A percentile compares a stretch with the other conserved stretches of the same genome.
These are phyloP conservation scores for Penicillium antarcticum DNA, from an alignment of 495 filamentous ascomycete genomes.

Conservation along the genomic window DNA sequence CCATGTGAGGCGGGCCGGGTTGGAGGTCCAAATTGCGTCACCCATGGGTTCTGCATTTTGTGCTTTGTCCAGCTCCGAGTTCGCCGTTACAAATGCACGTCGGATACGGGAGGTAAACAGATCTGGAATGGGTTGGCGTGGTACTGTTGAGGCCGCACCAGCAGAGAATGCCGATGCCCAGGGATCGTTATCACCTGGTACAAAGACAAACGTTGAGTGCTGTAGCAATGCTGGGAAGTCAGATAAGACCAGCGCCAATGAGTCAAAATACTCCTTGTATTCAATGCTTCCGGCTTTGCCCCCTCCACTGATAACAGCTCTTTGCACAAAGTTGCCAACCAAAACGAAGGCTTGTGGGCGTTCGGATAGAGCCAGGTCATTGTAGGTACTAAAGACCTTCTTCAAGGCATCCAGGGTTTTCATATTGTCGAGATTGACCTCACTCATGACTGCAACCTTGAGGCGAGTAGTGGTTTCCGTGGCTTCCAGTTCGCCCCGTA, in stretches of 20 bases:
- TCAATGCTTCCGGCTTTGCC: conserved; percentile 73
- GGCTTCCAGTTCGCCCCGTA: conserved; percentile 21
- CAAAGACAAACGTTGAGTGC: conserved; percentile 79
- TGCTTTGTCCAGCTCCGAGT: conserved; percentile 54
- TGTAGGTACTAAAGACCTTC: conserved; percentile 71
- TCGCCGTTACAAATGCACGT: conserved; percentile 73
- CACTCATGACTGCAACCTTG: conserved; percentile 71
- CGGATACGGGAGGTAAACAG: conserved; percentile 82
- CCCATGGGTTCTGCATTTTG: conserved; percentile 48
- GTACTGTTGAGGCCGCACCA: conserved; percentile 74
- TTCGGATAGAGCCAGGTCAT: conserved; percentile 33
- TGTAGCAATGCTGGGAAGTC: conserved; percentile 84
- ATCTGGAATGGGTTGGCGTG: conserved; percentile 72
- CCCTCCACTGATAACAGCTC: conserved; percentile 64
- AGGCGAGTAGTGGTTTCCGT: conserved; percentile 31
- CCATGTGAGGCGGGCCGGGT: conserved; percentile 73
- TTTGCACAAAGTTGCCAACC: conserved; percentile 77
- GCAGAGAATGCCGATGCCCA: conserved; percentile 85
- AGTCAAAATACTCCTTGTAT: conserved; percentile 93
- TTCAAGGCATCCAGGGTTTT: conserved; percentile 70
- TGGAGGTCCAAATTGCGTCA: conserved; percentile 82
- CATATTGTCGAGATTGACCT: conserved; percentile 82
- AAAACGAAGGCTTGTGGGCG: conserved; percentile 77
- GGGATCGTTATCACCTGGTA: conserved; percentile 93
- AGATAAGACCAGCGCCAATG: conserved; percentile 73